These are phyloP conservation scores for Pyricularia sp. DNA, from an alignment of 2,329 filamentous ascomycete species.

Conservation along the genomic window DNA sequence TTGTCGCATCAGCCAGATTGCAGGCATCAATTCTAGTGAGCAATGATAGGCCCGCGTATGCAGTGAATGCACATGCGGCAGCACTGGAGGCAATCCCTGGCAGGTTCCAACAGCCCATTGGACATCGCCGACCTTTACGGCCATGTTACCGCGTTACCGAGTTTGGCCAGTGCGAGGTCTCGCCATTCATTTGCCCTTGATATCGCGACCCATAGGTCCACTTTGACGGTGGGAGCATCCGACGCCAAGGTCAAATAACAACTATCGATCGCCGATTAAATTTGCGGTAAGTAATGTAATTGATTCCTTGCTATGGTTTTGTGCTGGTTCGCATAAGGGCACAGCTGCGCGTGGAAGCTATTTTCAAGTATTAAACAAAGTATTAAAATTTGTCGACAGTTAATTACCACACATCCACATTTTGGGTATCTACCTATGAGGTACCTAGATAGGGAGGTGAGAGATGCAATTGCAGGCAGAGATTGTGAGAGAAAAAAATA, in stretches of 20 bases:
- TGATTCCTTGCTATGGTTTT: background rate
- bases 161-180: background rate
- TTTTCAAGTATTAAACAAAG: too few species aligned
- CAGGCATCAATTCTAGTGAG: background rate
- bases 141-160: background rate
- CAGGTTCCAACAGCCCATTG: background rate
- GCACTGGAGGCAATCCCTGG: background rate
- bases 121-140: background rate
- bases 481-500: too few species aligned
- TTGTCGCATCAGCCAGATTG: background rate
- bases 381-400: too few species aligned
- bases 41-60: background rate
- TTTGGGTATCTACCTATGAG: too few species aligned
- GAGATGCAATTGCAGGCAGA: too few species aligned
- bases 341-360: too few species aligned
- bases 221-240: background rate
- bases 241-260: background rate
- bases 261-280: background rate
- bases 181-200: background rate
- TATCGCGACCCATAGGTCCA: background rate
- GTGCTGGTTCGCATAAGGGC: background rate
- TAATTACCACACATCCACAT: too few species aligned
- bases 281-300: background rate
- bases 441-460: too few species aligned
- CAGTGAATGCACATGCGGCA: background rate